phyloP scores from a whole-genome alignment of 495 filamentous ascomycete species.

The Aspergillus taichungensis region DNA sequence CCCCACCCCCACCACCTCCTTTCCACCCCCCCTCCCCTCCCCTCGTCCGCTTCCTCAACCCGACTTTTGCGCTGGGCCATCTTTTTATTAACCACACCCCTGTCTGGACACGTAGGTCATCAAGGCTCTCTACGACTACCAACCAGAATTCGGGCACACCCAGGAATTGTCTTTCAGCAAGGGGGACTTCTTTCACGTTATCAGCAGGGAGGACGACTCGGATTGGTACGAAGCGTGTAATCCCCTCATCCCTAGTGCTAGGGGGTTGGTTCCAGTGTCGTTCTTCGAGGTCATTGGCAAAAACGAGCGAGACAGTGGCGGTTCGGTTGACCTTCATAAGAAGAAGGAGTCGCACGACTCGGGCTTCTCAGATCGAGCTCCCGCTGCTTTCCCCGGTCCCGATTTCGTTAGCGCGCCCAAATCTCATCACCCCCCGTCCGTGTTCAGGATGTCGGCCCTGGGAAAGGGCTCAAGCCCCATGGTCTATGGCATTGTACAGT shows the following conservation, averaged over 20 bases:
- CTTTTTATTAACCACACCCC: slow-evolving; percentile 13
- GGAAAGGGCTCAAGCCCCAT: slow-evolving; percentile 66
- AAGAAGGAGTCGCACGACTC: slow-evolving; percentile 62
- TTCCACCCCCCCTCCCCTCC: neutral
- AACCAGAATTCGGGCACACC: slow-evolving; percentile 50
- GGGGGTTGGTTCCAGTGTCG: slow-evolving; percentile 84
- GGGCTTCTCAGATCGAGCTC: slow-evolving; percentile 62
- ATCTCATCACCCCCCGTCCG: slow-evolving; percentile 26
- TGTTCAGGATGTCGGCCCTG: slow-evolving; percentile 44
- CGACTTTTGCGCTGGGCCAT: slow-evolving; percentile 1
- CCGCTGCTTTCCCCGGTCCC: slow-evolving; percentile 26
- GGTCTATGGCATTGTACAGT: slow-evolving; percentile 94
- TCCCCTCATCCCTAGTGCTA: slow-evolving; percentile 76
- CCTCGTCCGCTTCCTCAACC: neutral
- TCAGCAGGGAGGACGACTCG: slow-evolving; percentile 85
- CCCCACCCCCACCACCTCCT: neutral
- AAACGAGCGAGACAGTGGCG: slow-evolving; percentile 71
- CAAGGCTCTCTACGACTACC: slow-evolving; percentile 90
- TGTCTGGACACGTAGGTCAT: slow-evolving; percentile 61
- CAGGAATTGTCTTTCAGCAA: slow-evolving; percentile 85
- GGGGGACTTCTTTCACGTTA: slow-evolving; percentile 97
- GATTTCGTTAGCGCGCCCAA: slow-evolving; percentile 19
- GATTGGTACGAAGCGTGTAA: slow-evolving; percentile 99
- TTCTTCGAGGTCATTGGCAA: slow-evolving; percentile 90
- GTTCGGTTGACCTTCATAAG: slow-evolving; percentile 57